These are phyloP conservation scores for Pseudogymnoascus sp. DNA, from an alignment of 2,329 filamentous ascomycete species.

Conservation along the genomic window DNA sequence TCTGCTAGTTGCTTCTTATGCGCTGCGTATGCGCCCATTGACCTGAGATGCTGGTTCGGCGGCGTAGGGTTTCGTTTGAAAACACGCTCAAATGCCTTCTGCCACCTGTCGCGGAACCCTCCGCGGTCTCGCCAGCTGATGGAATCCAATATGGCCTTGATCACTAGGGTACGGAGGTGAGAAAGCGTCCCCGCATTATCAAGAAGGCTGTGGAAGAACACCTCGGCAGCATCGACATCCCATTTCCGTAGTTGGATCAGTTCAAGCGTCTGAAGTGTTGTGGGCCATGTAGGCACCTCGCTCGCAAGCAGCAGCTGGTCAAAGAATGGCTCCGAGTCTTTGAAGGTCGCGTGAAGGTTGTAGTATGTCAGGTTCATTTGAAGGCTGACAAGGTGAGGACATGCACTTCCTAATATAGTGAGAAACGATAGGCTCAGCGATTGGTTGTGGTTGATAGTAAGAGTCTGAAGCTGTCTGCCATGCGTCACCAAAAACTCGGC, in stretches of 20 bases:
- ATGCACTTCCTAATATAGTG: conserved; percentile 55
- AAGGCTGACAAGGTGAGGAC: conserved; percentile 63
- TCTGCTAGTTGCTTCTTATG: neutral
- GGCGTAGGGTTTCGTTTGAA: conserved; percentile 48
- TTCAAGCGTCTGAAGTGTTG: conserved; percentile 62
- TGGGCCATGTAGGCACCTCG: conserved; percentile 73
- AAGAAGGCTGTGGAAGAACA: conserved; percentile 72
- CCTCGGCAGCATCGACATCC: conserved; percentile 60
- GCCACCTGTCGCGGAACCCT: conserved; percentile 72
- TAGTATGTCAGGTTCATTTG: conserved; percentile 75
- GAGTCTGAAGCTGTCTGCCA: conserved; percentile 57
- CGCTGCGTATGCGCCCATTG: conserved; percentile 6
- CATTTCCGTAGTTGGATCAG: conserved; percentile 72
- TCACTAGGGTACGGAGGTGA: conserved; percentile 59
- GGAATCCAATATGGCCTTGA: conserved; percentile 72
- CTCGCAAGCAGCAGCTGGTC: conserved; percentile 55
- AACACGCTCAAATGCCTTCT: conserved; percentile 58
- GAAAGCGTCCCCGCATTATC: conserved; percentile 60
- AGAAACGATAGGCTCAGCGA: conserved; percentile 71
- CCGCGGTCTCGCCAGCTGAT: conserved; percentile 74
- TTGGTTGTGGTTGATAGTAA: conserved; percentile 73
- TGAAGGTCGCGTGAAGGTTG: conserved; percentile 58
- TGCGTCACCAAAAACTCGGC: conserved; percentile 58
- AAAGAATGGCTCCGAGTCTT: conserved; percentile 70
- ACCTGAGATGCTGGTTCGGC: conserved; percentile 15